phyloP scores from a whole-genome alignment of 2,329 filamentous ascomycete species.

The Colletotrichum ledebouriae region DNA sequence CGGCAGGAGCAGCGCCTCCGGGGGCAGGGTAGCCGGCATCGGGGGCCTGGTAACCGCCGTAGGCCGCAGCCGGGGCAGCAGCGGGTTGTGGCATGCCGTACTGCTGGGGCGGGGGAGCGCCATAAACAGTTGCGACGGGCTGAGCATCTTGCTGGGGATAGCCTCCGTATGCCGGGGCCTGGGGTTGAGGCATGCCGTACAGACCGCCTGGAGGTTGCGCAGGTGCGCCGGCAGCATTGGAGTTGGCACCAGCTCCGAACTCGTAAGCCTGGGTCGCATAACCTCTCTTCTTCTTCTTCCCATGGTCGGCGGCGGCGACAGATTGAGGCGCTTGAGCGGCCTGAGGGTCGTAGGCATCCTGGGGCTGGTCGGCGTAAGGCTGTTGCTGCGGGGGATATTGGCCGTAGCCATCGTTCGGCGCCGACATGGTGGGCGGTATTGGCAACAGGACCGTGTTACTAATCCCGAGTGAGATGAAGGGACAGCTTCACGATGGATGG shows the following conservation, averaged over 20 bases:
- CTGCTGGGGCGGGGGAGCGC: conserved; percentile 53
- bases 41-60: conserved; percentile 76
- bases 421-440: conserved; percentile 64
- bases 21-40: conserved; percentile 75
- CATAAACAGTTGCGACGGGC: conserved; percentile 56
- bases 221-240: conserved; percentile 62
- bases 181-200: conserved; percentile 62
- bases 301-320: conserved; percentile 57
- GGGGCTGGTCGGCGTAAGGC: conserved; percentile 56
- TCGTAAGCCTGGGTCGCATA: conserved; percentile 97
- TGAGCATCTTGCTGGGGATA: conserved; percentile 68
- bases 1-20: conserved; percentile 55
- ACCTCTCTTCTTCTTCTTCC: conserved; percentile 90
- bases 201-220: conserved; percentile 55
- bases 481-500: conserved; percentile 42
- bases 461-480: neutral
- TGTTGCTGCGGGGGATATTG: conserved; percentile 61
- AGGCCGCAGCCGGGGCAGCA: conserved; percentile 57
- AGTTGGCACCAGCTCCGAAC: conserved; percentile 88
- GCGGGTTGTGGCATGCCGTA: conserved; percentile 60
- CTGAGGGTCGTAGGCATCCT: conserved; percentile 55
- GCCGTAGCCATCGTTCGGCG: conserved; percentile 68
- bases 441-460: conserved; percentile 6
- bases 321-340: conserved; percentile 49
- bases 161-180: conserved; percentile 67